phyloP scores from a whole-genome alignment of 2,329 filamentous ascomycete genomes.

The Blastomyces parvus region DNA sequence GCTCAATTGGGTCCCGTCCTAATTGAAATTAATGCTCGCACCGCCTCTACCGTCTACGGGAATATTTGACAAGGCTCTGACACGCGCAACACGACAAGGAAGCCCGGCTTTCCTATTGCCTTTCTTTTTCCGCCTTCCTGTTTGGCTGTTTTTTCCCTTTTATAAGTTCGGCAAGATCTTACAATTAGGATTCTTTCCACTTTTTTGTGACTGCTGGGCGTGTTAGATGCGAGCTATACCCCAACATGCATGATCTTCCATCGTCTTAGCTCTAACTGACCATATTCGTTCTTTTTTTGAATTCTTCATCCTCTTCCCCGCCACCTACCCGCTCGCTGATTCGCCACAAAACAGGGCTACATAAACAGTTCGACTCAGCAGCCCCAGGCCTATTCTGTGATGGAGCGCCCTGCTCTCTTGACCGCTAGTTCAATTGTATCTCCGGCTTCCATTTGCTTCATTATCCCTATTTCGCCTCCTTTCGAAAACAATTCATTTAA shows the following conservation, averaged over 20 bases:
- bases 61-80: not conserved
- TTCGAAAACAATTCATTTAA: not conserved
- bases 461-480: not conserved
- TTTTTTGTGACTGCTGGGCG: not conserved
- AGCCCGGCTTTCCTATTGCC: not conserved
- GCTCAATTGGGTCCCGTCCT: not conserved
- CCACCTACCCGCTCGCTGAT: not conserved
- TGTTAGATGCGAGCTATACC: not conserved
- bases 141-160: not conserved
- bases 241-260: not conserved
- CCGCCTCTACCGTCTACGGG: not conserved
- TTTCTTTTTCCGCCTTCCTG: not conserved
- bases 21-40: not conserved
- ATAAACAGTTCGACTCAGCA: not conserved
- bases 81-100: not conserved
- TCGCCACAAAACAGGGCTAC: slow-evolving; percentile 1
- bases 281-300: not conserved
- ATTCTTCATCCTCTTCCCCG: not conserved
- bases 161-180: not conserved
- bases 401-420: not conserved
- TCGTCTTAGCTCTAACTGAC: not conserved
- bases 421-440: not conserved
- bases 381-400: not conserved
- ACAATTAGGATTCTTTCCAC: not conserved
- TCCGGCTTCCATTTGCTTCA: not conserved